A percentile compares a stretch with the other conserved stretches of the same genome.
These are phyloP conservation scores for Diplodia seriata DNA, from an alignment of 2,329 filamentous ascomycete species.

Conservation along the genomic window DNA sequence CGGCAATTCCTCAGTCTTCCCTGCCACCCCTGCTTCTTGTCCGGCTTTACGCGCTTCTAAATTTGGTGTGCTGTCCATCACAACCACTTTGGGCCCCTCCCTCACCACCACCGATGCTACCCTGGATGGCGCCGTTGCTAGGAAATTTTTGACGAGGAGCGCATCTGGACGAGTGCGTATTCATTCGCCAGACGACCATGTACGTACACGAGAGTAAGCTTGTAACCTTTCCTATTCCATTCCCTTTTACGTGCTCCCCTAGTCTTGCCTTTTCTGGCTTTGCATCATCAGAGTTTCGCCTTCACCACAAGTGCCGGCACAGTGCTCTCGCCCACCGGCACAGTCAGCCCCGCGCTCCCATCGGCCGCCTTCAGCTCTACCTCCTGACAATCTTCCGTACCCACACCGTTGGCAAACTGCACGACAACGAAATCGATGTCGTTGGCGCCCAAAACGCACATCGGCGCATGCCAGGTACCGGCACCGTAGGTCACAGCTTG, in stretches of 20 bases:
- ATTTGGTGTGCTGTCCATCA: slow-evolving; percentile 14
- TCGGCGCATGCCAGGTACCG: slow-evolving; percentile 95
- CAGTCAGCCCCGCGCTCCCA: slow-evolving; percentile 44
- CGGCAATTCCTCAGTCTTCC: slow-evolving; percentile 2
- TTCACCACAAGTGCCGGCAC: background rate
- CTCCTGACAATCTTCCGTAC: slow-evolving; percentile 87
- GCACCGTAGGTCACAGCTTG: slow-evolving; percentile 92
- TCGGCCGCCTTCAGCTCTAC: slow-evolving; percentile 55
- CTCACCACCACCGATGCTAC: background rate
- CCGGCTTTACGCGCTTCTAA: slow-evolving; percentile 14
- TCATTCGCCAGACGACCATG: background rate
- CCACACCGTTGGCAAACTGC: slow-evolving; percentile 86
- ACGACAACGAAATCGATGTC: slow-evolving; percentile 86
- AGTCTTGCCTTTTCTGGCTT: background rate
- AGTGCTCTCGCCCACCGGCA: slow-evolving; percentile 42
- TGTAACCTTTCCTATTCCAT: slow-evolving; percentile 4
- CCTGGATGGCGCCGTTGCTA: background rate
- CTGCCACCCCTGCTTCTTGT: slow-evolving; percentile 3
- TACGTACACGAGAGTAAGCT: background rate
- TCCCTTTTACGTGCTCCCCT: background rate
- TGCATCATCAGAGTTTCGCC: slow-evolving; percentile 20
- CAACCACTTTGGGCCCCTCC: slow-evolving; percentile 14
- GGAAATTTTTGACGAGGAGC: slow-evolving; percentile 10
- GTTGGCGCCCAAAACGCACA: slow-evolving; percentile 79
- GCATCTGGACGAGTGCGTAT: background rate